Base-by-base conservation (phyloP, 495 filamentous ascomycete genomes). In the Xylaria flabelliformis region DNA sequence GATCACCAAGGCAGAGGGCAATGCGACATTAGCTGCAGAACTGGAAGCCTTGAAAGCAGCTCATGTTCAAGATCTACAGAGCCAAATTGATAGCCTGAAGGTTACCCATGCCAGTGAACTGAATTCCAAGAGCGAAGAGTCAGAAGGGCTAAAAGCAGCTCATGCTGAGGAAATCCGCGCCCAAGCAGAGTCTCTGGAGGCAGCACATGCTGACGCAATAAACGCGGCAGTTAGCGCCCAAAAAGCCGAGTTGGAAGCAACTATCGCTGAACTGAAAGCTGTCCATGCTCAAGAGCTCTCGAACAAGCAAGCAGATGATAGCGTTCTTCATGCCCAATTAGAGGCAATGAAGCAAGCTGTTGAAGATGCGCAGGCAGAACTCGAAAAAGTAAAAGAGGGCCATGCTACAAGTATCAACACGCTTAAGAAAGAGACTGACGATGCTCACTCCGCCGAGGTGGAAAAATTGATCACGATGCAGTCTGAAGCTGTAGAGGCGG, bases 381-480 rank as follows among this genome's bases (percentile, higher is more conserved):
- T 85, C 21, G 79, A 80, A 68, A 81, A 85, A 59, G 79, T 80
- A 0, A 78, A 83, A 53, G 79, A 79, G 36, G 74, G 72, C 6
- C 82, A 85, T 64, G 76, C 78, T 13, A 73, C 79, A 24, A 78
- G 80, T 15, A 62, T 87, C n/a, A 82, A 80, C 29, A 72, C 82
- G 1, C 61, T 82, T 24, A 85, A 81, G 76, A 83, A 84, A 69
- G 80, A 80, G 36, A 78, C 79, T 15, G 84, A 87, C 62, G 80
- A 83, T 26, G 77, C 74, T 15, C 85, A 88, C 69, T 80, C 80
- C 6, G 75, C 78, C 36, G 86, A 88, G 68, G 71, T 88, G 9
- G 84, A 88, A 74, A 83, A 85, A 73, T 73, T 88, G 32, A 82
- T 84, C 51, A 73, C 79, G 0, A 72, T 79, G 74, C 79, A 87